A percentile compares a stretch with the other conserved stretches of the same genome.
Evolutionary conservation across 2,329 filamentous ascomycete species (phyloP).

Genomic region (Alternaria novae-zelandiae): DNA sequence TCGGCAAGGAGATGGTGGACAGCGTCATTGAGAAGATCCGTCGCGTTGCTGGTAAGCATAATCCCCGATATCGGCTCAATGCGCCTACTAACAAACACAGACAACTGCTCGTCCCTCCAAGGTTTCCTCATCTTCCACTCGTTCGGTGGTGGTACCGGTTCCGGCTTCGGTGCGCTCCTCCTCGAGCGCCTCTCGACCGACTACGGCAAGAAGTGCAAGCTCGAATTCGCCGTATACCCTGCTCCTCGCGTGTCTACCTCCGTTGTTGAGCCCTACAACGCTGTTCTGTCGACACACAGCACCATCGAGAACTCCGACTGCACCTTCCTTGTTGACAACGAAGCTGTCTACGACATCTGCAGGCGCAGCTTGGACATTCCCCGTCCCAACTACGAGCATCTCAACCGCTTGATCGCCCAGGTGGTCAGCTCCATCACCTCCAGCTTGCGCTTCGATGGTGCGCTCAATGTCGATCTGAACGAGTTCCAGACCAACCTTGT

Average conservation of each 20-base stretch:
- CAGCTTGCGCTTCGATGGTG: conserved; percentile 74
- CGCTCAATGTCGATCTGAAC: conserved; percentile 76
- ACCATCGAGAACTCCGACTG: conserved; percentile 80
- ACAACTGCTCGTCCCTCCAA: conserved; percentile 76
- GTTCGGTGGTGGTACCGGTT: conserved; percentile 75
- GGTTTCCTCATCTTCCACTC: conserved; percentile 79
- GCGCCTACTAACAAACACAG: conserved; percentile 48
- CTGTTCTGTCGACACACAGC: conserved; percentile 75
- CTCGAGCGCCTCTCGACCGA: conserved; percentile 76
- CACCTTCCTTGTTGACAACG: conserved; percentile 78
- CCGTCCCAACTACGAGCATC: conserved; percentile 72
- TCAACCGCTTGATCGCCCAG: conserved; percentile 76
- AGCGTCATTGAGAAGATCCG: conserved; percentile 73
- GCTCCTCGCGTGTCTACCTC: conserved; percentile 73
- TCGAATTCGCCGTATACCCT: conserved; percentile 76
- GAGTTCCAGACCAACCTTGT: conserved; percentile 81
- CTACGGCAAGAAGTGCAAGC: conserved; percentile 79
- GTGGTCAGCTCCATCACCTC: conserved; percentile 78
- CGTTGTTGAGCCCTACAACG: conserved; percentile 77
- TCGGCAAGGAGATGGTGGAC: conserved; percentile 78
- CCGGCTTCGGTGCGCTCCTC: conserved; percentile 74
- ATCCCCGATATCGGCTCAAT: not conserved
- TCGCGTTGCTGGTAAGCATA: conserved; percentile 67
- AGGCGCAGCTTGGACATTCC: conserved; percentile 73
- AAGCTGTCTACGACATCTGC: conserved; percentile 78